phyloP scores from a whole-genome alignment of 2,329 filamentous ascomycete genomes.

The Fusarium musae region DNA sequence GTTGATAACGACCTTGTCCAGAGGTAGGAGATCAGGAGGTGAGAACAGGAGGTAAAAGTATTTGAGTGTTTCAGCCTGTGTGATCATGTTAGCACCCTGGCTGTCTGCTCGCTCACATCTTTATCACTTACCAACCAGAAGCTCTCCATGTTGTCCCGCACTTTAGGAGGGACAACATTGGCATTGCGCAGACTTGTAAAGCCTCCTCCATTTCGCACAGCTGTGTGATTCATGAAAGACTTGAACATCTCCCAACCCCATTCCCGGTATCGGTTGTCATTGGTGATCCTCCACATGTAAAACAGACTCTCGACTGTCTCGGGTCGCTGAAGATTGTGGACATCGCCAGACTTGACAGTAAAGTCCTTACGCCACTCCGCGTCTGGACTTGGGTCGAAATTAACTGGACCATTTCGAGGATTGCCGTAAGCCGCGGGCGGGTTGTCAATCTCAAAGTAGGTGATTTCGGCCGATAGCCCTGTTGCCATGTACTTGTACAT shows the following conservation, averaged over 20 bases:
- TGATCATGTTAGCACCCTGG: constrained; percentile 22
- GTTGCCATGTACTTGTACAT: constrained; percentile 94
- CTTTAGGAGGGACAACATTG: constrained; percentile 73
- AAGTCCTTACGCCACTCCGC: constrained; percentile 82
- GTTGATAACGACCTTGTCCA: constrained; percentile 91
- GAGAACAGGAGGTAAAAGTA: constrained; percentile 98
- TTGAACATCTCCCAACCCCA: constrained; percentile 99
- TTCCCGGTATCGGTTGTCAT: constrained; percentile 86
- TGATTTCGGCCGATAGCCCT: constrained; percentile 93
- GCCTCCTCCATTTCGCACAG: constrained; percentile 79
- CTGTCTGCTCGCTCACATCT: neutral
- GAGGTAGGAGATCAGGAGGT: constrained; percentile 80
- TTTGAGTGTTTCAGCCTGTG: constrained; percentile 91
- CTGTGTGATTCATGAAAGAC: constrained; percentile 86
- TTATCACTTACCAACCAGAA: constrained; percentile 85
- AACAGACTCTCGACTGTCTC: constrained; percentile 97
- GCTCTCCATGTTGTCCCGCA: constrained; percentile 95
- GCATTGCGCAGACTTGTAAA: constrained; percentile 87
- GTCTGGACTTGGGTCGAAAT: constrained; percentile 62
- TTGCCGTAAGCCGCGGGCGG: constrained; percentile 71
- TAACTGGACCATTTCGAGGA: constrained; percentile 58
- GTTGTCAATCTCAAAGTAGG: constrained; percentile 82
- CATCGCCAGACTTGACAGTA: constrained; percentile 81
- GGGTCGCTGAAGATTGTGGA: constrained; percentile 92
- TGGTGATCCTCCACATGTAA: constrained; percentile 99